Evolutionary conservation across 2,329 filamentous ascomycete species (phyloP).

Genomic region (Xylaria sp.): DNA sequence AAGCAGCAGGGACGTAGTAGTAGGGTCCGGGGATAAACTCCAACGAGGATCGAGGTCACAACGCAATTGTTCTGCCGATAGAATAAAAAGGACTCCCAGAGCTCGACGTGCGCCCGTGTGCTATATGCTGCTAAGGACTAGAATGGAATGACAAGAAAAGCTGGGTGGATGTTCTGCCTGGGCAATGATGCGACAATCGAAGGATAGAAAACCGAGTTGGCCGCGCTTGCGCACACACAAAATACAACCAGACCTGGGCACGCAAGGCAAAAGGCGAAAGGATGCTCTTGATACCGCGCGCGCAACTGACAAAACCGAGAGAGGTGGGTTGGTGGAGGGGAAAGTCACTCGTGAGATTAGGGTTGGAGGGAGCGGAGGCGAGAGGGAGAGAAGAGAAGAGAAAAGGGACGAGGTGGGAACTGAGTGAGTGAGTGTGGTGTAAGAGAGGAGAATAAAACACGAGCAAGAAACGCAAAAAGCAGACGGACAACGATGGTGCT

Average conservation of each 20-base stretch:
- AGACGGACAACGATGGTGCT: conserved; percentile 53
- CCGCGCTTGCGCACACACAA: conserved; percentile 52
- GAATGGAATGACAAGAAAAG: conserved; percentile 45
- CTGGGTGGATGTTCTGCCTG: conserved; percentile 41
- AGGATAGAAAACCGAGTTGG: conserved; percentile 49
- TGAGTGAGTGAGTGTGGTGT: conserved; percentile 45
- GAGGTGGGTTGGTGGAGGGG: conserved; percentile 48
- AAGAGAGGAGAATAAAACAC: conserved; percentile 57
- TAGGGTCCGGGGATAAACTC: conserved; percentile 43
- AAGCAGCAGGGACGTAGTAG: conserved; percentile 47
- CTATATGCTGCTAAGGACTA: conserved; percentile 40
- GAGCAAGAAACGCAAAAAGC: conserved; percentile 49
- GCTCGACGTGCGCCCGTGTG: conserved; percentile 43
- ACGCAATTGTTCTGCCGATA: conserved; percentile 28
- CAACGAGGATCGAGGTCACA: conserved; percentile 39
- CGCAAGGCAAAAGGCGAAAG: conserved; percentile 49
- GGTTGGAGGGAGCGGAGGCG: conserved; percentile 42
- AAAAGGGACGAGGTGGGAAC: conserved; percentile 47
- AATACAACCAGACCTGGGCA: conserved; percentile 48
- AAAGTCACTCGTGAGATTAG: conserved; percentile 44
- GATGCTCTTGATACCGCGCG: conserved; percentile 54
- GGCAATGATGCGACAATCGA: conserved; percentile 48
- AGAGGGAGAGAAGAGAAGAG: conserved; percentile 42
- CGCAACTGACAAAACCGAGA: conserved; percentile 51
- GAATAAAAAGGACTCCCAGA: conserved; percentile 46